A percentile compares a stretch with the other conserved stretches of the same genome.
These are phyloP conservation scores for Plasmodium berghei DNA, from an alignment of 169 alveolate genomes.

Conservation along the genomic window DNA sequence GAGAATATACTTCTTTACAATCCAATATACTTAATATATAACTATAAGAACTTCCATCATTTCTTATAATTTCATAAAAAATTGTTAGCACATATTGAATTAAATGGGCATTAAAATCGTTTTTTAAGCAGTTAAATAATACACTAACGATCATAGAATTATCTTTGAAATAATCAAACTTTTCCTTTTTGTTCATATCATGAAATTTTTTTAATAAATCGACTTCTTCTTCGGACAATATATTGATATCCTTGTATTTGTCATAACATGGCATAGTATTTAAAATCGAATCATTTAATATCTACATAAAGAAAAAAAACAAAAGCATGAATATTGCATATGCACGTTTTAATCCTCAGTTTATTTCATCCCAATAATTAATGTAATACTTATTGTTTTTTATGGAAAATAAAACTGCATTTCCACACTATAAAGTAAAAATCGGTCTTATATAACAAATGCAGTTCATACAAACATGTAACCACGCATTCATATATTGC, in stretches of 20 bases:
- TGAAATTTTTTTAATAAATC: conserved; percentile 76
- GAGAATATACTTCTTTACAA: conserved; percentile 35
- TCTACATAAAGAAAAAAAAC: conserved; percentile 15
- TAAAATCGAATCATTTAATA: conserved; percentile 74
- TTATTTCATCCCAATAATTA: no score
- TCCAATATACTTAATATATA: conserved; percentile 56
- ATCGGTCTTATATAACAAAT: no score
- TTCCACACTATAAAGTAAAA: no score
- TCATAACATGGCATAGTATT: conserved; percentile 77
- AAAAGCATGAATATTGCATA: neutral
- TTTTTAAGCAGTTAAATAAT: conserved; percentile 69
- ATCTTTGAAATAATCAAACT: conserved; percentile 65
- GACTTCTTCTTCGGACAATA: conserved; percentile 74
- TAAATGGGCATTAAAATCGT: conserved; percentile 74
- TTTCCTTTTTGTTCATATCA: conserved; percentile 73
- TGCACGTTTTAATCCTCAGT: no score
- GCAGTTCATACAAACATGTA: no score
- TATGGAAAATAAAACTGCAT: no score
- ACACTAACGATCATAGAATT: conserved; percentile 39
- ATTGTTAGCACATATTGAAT: conserved; percentile 74
- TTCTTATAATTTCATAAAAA: conserved; percentile 76
- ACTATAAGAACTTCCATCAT: conserved; percentile 78
- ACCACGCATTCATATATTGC: no score
- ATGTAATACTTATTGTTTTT: no score
- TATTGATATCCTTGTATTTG: conserved; percentile 72